These are phyloP conservation scores for Fusarium zealandicum DNA, from an alignment of 2,329 filamentous ascomycete genomes.

Conservation along the genomic window DNA sequence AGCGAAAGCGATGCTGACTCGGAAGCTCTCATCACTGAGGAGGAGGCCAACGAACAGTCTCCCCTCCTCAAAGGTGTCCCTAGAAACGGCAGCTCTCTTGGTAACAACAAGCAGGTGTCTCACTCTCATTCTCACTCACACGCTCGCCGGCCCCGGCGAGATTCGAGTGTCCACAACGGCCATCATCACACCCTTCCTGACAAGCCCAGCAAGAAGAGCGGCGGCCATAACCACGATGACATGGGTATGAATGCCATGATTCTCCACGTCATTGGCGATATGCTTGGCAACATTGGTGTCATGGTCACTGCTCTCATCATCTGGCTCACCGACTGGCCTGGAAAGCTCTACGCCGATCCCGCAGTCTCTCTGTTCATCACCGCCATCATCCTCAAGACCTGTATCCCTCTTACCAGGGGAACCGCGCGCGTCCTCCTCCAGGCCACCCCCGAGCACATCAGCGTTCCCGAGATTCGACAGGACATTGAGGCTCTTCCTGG, in stretches of 20 bases:
- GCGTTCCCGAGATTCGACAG: constrained; percentile 87
- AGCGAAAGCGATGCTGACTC: constrained; percentile 63
- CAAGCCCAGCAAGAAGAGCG: constrained; percentile 63
- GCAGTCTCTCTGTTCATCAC: constrained; percentile 94
- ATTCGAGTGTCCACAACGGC: constrained; percentile 67
- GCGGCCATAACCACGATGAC: constrained; percentile 82
- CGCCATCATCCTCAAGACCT: constrained; percentile 74
- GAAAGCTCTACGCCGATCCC: constrained; percentile 88
- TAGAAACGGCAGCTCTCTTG: constrained; percentile 43
- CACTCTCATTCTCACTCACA: constrained; percentile 30
- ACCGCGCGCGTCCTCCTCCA: constrained; percentile 90
- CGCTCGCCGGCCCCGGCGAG: constrained; percentile 46
- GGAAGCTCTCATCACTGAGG: constrained; percentile 53
- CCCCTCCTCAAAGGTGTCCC: constrained; percentile 55
- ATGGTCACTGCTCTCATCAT: constrained; percentile 86
- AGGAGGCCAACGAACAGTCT: constrained; percentile 54
- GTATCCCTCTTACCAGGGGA: constrained; percentile 79
- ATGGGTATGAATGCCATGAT: constrained; percentile 94
- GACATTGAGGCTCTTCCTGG: constrained; percentile 88
- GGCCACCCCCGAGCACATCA: constrained; percentile 88
- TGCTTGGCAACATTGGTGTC: constrained; percentile 85
- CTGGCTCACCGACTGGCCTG: constrained; percentile 84
- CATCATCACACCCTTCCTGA: constrained; percentile 85
- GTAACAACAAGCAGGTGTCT: constrained; percentile 30
- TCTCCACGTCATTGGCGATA: constrained; percentile 80